Evolutionary conservation across 371 early-diverging fungal genomes (phyloP).

Genomic region (Enterocytospora artemiae): DNA sequence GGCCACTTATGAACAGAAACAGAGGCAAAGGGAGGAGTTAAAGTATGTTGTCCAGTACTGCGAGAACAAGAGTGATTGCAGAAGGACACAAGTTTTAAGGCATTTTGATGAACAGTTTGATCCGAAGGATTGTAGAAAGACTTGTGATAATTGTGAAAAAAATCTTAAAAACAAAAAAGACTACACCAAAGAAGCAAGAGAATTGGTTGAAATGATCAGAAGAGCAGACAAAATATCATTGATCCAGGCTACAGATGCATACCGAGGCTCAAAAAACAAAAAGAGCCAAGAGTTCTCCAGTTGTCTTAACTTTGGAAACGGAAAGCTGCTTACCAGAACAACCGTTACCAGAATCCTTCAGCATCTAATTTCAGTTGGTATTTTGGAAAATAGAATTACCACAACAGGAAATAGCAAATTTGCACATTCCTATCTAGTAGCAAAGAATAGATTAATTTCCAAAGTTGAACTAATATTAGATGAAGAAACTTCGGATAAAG

Average conservation of each 20-base stretch:
- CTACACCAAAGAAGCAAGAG: constrained; percentile 40
- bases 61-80: constrained; percentile 80
- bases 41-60: constrained; percentile 77
- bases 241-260: constrained; percentile 66
- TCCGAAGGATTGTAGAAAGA: constrained; percentile 62
- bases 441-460: neutral
- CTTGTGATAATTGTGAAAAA: constrained; percentile 80
- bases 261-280: constrained; percentile 64
- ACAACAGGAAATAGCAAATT: constrained; percentile 1
- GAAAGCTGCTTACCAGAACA: constrained; percentile 55
- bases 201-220: constrained; percentile 30
- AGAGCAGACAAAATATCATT: constrained; percentile 63
- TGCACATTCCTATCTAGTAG: constrained; percentile 6
- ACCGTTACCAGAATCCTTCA: constrained; percentile 38
- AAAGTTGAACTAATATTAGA: neutral
- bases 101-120: constrained; percentile 88
- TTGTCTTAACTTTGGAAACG: constrained; percentile 61
- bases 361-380: constrained; percentile 38
- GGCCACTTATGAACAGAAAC: constrained; percentile 67
- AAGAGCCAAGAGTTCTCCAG: constrained; percentile 60
- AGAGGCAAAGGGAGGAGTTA: constrained; percentile 66
- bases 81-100: constrained; percentile 73
- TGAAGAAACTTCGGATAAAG: too few species aligned
- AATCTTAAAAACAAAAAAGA: constrained; percentile 23
- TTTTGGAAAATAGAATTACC: constrained; percentile 27